phyloP scores from a whole-genome alignment of 1,284 basidiomycete genomes.

The Naganishia sp. region DNA sequence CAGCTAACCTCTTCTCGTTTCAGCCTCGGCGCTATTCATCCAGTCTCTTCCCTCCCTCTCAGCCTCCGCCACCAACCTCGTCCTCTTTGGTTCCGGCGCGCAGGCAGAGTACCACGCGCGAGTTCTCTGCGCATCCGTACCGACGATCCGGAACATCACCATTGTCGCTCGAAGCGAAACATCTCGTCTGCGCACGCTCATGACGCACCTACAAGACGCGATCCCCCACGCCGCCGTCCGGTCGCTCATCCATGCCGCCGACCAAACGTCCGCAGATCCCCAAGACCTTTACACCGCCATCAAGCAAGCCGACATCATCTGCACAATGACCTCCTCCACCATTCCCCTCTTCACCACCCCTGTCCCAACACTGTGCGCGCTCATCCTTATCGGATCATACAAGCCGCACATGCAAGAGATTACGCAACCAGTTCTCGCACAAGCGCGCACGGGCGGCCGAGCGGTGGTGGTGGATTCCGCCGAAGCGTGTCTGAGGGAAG shows the following conservation, averaged over 20 bases:
- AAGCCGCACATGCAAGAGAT: slow-evolving; percentile 78
- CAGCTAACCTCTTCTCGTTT: background rate
- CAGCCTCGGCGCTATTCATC: slow-evolving; percentile 64
- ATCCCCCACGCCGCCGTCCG: slow-evolving; percentile 53
- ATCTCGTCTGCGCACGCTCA: slow-evolving; percentile 58
- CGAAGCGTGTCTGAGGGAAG: slow-evolving; percentile 68
- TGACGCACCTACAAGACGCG: slow-evolving; percentile 50
- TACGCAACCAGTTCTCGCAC: slow-evolving; percentile 61
- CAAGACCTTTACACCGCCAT: slow-evolving; percentile 32
- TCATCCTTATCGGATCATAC: slow-evolving; percentile 81
- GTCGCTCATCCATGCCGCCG: background rate
- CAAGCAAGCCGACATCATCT: slow-evolving; percentile 47
- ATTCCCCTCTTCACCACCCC: slow-evolving; percentile 62
- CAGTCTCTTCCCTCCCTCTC: slow-evolving; percentile 27
- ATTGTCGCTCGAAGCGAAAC: slow-evolving; percentile 68
- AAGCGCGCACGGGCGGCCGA: slow-evolving; percentile 50
- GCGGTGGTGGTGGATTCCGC: slow-evolving; percentile 70
- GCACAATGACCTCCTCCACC: slow-evolving; percentile 73
- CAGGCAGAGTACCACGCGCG: slow-evolving; percentile 66
- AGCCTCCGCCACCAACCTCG: slow-evolving; percentile 57
- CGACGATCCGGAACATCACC: slow-evolving; percentile 60
- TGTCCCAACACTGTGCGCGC: slow-evolving; percentile 62
- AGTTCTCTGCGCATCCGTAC: slow-evolving; percentile 64
- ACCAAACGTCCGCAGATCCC: background rate
- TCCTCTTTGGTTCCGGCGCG: slow-evolving; percentile 72